Percentiles rank a stretch among this genome's conserved stretches.
Evolutionary conservation across 202 grass and related monocot genomes (phyloP).

Genomic region (Panicum hallii): DNA sequence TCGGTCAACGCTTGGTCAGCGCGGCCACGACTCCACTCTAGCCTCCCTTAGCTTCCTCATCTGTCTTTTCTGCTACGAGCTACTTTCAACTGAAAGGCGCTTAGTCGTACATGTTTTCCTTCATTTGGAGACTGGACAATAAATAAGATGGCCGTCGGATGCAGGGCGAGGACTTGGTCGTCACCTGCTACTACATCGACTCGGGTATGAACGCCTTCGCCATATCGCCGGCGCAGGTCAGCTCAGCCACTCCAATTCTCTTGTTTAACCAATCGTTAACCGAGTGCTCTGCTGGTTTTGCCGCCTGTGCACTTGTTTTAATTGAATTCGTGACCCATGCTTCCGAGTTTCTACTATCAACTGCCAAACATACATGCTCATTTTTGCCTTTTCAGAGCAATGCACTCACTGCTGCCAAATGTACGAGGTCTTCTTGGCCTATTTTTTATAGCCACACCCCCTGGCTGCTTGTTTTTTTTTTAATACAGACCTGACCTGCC

Average conservation of each 20-base stretch:
- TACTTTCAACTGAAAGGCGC: too few species aligned
- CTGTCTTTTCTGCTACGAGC: too few species aligned
- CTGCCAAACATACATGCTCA: too few species aligned
- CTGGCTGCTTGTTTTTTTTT: not conserved
- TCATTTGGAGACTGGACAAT: too few species aligned
- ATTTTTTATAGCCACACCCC: not conserved
- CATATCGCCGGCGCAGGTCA: slow-evolving; percentile 73
- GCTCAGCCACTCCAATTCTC: not conserved
- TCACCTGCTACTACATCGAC: slow-evolving; percentile 90
- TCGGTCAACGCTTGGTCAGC: too few species aligned
- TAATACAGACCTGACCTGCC: not conserved
- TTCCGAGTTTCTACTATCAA: not conserved
- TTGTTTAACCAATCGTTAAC: not conserved
- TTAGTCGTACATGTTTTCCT: too few species aligned
- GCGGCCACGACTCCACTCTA: too few species aligned
- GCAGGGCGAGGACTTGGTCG: slow-evolving; percentile 82
- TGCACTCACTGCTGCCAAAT: too few species aligned
- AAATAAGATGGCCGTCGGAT: not conserved
- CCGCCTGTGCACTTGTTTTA: not conserved
- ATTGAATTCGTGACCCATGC: not conserved
- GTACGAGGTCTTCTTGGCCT: not conserved
- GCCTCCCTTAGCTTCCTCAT: too few species aligned
- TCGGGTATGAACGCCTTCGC: slow-evolving; percentile 67
- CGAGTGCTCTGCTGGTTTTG: not conserved
- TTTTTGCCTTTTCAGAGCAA: not conserved